These are phyloP conservation scores for Fusarium sp. DNA, from an alignment of 2,329 filamentous ascomycete species.

Conservation along the genomic window DNA sequence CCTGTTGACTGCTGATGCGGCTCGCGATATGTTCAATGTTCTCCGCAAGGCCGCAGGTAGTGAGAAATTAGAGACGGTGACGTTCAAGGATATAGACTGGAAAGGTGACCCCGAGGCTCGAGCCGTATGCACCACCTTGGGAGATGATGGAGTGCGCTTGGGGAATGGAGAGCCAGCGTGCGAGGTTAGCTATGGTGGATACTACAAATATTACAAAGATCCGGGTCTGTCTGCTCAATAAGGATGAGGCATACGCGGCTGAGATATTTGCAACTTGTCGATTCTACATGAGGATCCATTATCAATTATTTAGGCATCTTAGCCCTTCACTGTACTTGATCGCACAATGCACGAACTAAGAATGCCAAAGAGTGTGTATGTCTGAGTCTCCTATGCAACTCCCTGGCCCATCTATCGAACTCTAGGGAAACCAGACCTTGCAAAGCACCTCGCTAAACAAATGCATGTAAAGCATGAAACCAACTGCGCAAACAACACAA, in stretches of 20 bases:
- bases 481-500: neutral
- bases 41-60: neutral
- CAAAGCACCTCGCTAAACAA: slow-evolving; percentile 15
- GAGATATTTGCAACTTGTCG: no score
- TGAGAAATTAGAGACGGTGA: neutral
- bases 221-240: neutral
- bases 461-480: neutral
- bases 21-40: neutral
- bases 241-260: no score
- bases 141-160: neutral
- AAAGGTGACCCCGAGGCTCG: neutral
- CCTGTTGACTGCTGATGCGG: neutral
- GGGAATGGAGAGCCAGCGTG: neutral
- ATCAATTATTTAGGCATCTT: no score
- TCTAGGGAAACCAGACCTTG: neutral
- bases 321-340: no score
- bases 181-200: neutral
- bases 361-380: neutral
- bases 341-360: no score
- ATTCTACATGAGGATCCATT: no score
- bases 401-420: slow-evolving; percentile 6
- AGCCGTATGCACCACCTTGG: neutral
- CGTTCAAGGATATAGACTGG: neutral
- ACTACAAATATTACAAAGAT: neutral
- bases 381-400: neutral